Conservation (phyloP, 2,329 filamentous ascomycete genomes). For the Botrytis porri region DNA sequence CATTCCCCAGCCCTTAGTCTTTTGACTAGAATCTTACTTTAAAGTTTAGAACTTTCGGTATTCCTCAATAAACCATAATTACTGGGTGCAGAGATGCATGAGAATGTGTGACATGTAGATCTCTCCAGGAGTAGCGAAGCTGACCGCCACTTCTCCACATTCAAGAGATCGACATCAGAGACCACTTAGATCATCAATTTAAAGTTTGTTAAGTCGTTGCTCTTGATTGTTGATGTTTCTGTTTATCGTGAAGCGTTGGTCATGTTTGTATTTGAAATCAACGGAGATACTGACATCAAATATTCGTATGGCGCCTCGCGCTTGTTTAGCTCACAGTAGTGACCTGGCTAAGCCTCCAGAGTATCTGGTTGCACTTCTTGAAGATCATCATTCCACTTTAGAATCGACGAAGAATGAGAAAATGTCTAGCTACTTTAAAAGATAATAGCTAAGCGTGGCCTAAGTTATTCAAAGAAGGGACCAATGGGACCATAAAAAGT, state of each 20-base stretch:
- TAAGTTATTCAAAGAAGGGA: background rate
- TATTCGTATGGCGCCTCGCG: background rate
- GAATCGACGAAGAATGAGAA: background rate
- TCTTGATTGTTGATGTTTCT: background rate
- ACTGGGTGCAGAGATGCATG: too few relatives aligned
- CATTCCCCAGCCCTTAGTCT: background rate
- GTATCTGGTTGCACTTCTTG: background rate
- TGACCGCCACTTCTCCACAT: background rate
- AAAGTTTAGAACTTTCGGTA: background rate
- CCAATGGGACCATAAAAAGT: background rate
- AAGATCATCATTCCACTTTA: background rate
- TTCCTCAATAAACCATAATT: background rate
- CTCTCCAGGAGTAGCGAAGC: background rate
- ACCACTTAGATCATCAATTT: background rate
- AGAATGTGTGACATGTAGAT: background rate
- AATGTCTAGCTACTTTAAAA: background rate
- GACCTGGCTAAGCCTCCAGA: background rate
- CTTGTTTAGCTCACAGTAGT: background rate
- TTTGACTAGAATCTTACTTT: background rate
- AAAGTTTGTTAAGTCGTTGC: background rate
- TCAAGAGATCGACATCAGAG: background rate
- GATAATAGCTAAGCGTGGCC: background rate
- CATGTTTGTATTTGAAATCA: background rate
- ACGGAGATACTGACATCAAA: background rate
- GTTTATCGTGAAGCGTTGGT: background rate